These are phyloP conservation scores for Phytopythium chamaehyphon DNA, from an alignment of 352 stramenopile genomes.

Conservation along the genomic window DNA sequence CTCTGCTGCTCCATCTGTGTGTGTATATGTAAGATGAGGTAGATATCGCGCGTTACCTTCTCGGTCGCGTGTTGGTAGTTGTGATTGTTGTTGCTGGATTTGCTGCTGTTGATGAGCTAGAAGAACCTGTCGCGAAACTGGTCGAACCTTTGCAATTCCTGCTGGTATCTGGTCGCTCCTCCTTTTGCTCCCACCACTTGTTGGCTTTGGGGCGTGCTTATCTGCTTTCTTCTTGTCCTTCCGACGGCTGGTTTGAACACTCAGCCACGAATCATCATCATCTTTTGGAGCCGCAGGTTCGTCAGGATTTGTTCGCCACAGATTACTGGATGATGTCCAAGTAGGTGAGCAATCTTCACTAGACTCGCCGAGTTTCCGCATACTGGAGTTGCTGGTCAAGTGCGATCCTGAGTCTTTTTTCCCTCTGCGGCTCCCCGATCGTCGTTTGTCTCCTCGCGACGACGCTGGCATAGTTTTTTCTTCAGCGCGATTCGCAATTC, in stretches of 20 bases:
- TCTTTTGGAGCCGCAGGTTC: constrained; percentile 34
- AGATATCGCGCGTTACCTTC: constrained; percentile 30
- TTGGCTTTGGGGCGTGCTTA: constrained; percentile 37
- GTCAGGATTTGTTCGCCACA: constrained; percentile 11
- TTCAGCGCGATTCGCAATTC: constrained; percentile 32
- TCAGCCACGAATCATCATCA: constrained; percentile 24
- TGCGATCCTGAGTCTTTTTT: constrained; percentile 28
- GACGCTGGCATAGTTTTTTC: constrained; percentile 24
- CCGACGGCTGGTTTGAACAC: constrained; percentile 20
- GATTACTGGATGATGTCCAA: constrained; percentile 5
- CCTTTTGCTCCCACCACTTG: constrained; percentile 23
- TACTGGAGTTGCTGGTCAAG: constrained; percentile 31
- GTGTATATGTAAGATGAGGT: constrained; percentile 30
- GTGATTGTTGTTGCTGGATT: neutral
- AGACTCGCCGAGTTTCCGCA: constrained; percentile 29
- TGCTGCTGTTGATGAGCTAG: constrained; percentile 22
- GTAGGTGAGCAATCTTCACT: constrained; percentile 15
- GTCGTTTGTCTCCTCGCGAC: constrained; percentile 31
- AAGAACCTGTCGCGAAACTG: constrained; percentile 39
- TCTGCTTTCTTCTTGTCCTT: constrained; percentile 34
- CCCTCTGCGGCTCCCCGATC: constrained; percentile 30
- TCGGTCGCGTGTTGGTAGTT: neutral
- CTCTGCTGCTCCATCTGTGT: constrained; percentile 11
- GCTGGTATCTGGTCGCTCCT: constrained; percentile 22
- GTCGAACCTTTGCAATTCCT: constrained; percentile 32